Evolutionary conservation across 2,329 filamentous ascomycete species (phyloP).

Genomic region (Sarocladium oryzae): DNA sequence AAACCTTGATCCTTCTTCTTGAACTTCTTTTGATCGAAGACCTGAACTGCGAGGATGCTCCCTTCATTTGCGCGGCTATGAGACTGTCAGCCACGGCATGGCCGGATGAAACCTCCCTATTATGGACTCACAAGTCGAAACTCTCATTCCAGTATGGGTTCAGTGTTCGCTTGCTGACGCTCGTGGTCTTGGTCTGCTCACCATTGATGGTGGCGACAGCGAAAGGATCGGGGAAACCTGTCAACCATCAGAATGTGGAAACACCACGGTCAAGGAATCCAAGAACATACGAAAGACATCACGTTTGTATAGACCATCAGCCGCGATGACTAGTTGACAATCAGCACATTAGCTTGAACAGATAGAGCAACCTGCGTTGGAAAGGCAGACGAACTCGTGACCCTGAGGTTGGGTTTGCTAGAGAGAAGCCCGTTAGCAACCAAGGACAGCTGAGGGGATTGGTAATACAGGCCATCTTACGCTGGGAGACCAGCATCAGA

Average conservation of each 20-base stretch:
- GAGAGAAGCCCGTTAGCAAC: too few species aligned
- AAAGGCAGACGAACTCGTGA: conserved; percentile 67
- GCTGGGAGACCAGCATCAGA: conserved; percentile 8
- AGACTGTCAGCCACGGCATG: conserved; percentile 11
- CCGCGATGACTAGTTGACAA: conserved; percentile 75
- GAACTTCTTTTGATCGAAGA: conserved; percentile 99
- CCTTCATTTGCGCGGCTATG: conserved; percentile 82
- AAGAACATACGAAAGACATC: conserved; percentile 88
- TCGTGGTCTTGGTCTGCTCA: conserved; percentile 97
- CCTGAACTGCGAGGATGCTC: conserved; percentile 94
- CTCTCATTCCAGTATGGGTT: conserved; percentile 99
- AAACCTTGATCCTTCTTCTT: conserved; percentile 99
- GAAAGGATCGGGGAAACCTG: conserved; percentile 96
- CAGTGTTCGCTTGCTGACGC: conserved; percentile 92
- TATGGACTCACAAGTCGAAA: conserved; percentile 88
- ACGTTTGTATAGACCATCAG: conserved; percentile 96
- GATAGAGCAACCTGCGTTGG: conserved; percentile 13
- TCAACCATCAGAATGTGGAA: background rate
- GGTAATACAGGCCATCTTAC: background rate
- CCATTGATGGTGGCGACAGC: conserved; percentile 95
- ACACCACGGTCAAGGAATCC: background rate
- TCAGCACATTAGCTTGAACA: conserved; percentile 28
- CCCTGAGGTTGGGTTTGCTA: conserved; percentile 80
- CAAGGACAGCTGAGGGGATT: too few species aligned
- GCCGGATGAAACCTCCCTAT: background rate